A percentile compares a stretch with the other conserved stretches of the same genome.
Conservation (phyloP, 805 yeast species). For the Kluyveromyces dobzhanskii region DNA sequence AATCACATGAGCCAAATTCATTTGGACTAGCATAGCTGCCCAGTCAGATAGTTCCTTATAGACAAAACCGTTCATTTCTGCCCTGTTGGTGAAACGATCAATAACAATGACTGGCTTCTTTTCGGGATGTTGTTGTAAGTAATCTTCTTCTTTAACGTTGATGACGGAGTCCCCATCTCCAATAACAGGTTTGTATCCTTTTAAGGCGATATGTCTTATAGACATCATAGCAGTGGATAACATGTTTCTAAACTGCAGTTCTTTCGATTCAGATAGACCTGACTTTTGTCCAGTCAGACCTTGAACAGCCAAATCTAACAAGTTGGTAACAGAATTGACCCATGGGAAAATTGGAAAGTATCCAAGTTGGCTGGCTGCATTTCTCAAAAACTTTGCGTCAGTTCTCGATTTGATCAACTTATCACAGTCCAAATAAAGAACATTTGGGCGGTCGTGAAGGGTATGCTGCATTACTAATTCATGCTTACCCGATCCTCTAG, state of each 20-base stretch:
- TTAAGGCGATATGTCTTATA: slow-evolving; percentile 53
- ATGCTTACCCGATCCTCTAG: slow-evolving; percentile 90
- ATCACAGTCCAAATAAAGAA: slow-evolving; percentile 74
- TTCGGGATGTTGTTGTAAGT: slow-evolving; percentile 76
- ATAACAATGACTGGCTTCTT: slow-evolving; percentile 79
- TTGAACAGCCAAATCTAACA: slow-evolving; percentile 78
- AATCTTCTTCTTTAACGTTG: slow-evolving; percentile 64
- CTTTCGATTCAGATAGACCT: slow-evolving; percentile 77
- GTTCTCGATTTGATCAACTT: slow-evolving; percentile 61
- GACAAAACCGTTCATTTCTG: slow-evolving; percentile 55
- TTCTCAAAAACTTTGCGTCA: slow-evolving; percentile 58
- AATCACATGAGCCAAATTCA: slow-evolving; percentile 83
- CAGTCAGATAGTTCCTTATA: slow-evolving; percentile 77
- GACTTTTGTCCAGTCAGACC: slow-evolving; percentile 92
- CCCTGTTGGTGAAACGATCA: slow-evolving; percentile 57
- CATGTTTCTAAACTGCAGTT: slow-evolving; percentile 74
- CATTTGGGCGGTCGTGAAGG: slow-evolving; percentile 49
- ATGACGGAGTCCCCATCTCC: slow-evolving; percentile 27
- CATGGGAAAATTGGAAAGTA: slow-evolving; percentile 93
- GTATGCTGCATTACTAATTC: slow-evolving; percentile 67
- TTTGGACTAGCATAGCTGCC: slow-evolving; percentile 70
- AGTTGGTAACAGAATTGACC: slow-evolving; percentile 70
- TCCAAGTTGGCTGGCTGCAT: slow-evolving; percentile 71
- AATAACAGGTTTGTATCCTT: slow-evolving; percentile 33
- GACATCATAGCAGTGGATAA: slow-evolving; percentile 64